phyloP scores from a whole-genome alignment of 1,139 yeast species.

The Kodamaea ohmeri region DNA sequence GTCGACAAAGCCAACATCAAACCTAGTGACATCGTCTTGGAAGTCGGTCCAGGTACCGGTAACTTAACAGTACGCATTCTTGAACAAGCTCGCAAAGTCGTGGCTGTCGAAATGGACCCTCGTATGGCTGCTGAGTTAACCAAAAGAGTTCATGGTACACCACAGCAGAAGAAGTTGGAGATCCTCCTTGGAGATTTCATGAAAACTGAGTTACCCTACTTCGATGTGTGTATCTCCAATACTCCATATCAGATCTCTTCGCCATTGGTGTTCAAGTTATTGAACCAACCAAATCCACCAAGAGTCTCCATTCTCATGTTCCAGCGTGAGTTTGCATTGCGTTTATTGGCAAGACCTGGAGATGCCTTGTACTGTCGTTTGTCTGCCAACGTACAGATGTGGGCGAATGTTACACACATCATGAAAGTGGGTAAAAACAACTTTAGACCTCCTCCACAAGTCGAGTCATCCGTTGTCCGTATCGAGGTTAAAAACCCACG shows the following conservation, averaged over 20 bases:
- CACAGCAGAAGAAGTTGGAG: slow-evolving; percentile 86
- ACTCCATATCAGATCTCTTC: slow-evolving; percentile 98
- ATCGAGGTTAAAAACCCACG: slow-evolving; percentile 89
- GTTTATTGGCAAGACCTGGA: slow-evolving; percentile 93
- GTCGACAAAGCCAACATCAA: slow-evolving; percentile 93
- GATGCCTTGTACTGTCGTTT: slow-evolving; percentile 88
- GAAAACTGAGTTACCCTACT: slow-evolving; percentile 92
- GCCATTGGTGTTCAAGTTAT: slow-evolving; percentile 87
- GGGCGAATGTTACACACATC: slow-evolving; percentile 97
- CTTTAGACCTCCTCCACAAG: slow-evolving; percentile 98
- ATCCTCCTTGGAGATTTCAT: slow-evolving; percentile 93
- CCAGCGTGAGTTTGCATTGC: slow-evolving; percentile 93
- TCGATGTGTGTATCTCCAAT: slow-evolving; percentile 93
- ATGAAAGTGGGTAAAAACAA: slow-evolving; percentile 98
- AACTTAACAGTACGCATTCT: slow-evolving; percentile 89
- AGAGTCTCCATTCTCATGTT: slow-evolving; percentile 95
- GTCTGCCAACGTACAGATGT: slow-evolving; percentile 97
- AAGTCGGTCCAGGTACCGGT: slow-evolving; percentile 99
- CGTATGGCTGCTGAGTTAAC: slow-evolving; percentile 99
- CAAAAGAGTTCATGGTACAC: slow-evolving; percentile 95
- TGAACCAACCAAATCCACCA: slow-evolving; percentile 92
- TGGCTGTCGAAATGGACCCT: slow-evolving; percentile 98
- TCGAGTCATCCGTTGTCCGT: slow-evolving; percentile 93
- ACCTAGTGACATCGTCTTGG: slow-evolving; percentile 90
- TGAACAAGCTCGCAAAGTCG: slow-evolving; percentile 87